phyloP scores from a whole-genome alignment of 495 filamentous ascomycete species.

The Clohesyomyces aquaticus region DNA sequence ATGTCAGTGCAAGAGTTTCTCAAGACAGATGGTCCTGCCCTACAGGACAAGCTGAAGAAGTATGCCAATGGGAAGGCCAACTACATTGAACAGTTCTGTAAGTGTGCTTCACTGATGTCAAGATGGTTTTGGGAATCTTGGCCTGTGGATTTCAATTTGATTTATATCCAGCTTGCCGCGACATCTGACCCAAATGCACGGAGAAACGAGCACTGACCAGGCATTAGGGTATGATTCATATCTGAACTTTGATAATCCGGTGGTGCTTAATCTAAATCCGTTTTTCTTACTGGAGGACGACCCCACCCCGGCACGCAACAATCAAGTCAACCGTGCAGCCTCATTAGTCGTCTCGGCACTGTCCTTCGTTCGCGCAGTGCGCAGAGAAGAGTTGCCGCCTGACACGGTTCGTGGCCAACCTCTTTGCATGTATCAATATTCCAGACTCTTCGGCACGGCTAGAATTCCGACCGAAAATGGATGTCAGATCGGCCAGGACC shows the following conservation, averaged over 20 bases:
- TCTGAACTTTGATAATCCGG: constrained; percentile 95
- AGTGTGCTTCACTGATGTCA: constrained; percentile 46
- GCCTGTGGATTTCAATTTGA: constrained; percentile 20
- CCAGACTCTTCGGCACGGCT: constrained; percentile 91
- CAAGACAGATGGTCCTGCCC: constrained; percentile 75
- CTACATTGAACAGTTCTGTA: constrained; percentile 99
- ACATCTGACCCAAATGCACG: neutral
- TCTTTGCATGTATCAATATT: constrained; percentile 97
- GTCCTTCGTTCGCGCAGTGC: constrained; percentile 89
- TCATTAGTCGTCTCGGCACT: constrained; percentile 89
- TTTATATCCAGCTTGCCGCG: constrained; percentile 8
- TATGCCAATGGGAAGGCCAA: constrained; percentile 93
- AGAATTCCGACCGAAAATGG: constrained; percentile 93
- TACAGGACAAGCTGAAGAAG: constrained; percentile 88
- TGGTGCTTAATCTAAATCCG: constrained; percentile 95
- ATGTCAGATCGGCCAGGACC: constrained; percentile 93
- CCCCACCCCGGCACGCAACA: constrained; percentile 91
- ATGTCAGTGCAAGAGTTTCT: constrained; percentile 84
- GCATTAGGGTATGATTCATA: constrained; percentile 95
- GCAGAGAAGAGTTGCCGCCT: constrained; percentile 89
- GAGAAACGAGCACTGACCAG: constrained; percentile 28
- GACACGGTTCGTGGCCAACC: constrained; percentile 82
- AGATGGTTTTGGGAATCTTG: constrained; percentile 8
- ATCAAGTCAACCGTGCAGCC: constrained; percentile 93
- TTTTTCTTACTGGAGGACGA: constrained; percentile 98